Percentiles rank a stretch among this genome's conserved stretches.
Evolutionary conservation across 148 eudicot species (phyloP).

Genomic region (Diospyros lotus): DNA sequence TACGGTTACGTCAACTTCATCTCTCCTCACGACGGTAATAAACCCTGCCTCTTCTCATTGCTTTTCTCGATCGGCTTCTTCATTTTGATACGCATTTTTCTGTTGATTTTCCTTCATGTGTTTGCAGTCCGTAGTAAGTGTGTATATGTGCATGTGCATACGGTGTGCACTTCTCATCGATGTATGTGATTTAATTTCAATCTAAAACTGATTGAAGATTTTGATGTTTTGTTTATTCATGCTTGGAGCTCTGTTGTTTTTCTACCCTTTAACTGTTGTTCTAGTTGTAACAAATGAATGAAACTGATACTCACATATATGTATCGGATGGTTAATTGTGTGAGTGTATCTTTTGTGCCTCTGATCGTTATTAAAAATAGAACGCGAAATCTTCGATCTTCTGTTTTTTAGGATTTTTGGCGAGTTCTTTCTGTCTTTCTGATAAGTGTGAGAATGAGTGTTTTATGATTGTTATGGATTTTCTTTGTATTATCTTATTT

Average conservation of each 20-base stretch:
- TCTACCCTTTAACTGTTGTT: too few species aligned
- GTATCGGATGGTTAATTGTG: not conserved
- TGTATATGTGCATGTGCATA: too few species aligned
- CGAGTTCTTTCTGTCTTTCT: not conserved
- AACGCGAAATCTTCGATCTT: not conserved
- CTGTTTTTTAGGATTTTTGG: not conserved
- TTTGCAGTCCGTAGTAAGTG: too few species aligned
- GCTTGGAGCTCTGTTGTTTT: too few species aligned
- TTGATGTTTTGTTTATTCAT: too few species aligned
- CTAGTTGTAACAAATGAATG: not conserved
- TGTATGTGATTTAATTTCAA: too few species aligned
- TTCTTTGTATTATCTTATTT: not conserved
- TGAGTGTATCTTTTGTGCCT: not conserved
- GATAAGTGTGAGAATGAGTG: not conserved
- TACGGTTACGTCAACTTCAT: conserved; percentile 76
- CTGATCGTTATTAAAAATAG: not conserved
- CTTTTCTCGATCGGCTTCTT: not conserved
- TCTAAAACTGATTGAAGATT: too few species aligned
- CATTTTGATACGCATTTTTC: not conserved
- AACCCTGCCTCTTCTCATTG: not conserved
- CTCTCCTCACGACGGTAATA: conserved; percentile 60
- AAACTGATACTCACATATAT: not conserved
- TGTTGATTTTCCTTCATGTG: not conserved
- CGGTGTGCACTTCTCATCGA: too few species aligned
- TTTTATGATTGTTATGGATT: not conserved